Percentiles rank a stretch among this genome's conserved stretches.
Conservation (phyloP, 768 basidiomycete species). For the Suillus ampliporus region DNA sequence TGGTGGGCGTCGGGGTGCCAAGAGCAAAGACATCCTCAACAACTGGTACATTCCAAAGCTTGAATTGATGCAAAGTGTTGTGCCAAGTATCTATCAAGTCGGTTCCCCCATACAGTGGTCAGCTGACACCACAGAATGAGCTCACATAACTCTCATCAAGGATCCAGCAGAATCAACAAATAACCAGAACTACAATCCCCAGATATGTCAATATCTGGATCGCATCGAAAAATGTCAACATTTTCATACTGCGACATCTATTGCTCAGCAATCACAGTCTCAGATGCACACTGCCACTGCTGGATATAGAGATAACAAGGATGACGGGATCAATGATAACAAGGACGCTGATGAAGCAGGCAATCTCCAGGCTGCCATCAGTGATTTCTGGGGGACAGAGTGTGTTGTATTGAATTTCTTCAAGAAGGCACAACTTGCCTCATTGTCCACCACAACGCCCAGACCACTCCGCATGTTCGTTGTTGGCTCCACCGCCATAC, state of each 20-base stretch:
- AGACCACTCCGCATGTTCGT: conserved; percentile 22
- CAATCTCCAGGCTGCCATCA: neutral
- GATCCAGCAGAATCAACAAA: conserved; percentile 29
- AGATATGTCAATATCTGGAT: conserved; percentile 42
- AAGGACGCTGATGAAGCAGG: neutral
- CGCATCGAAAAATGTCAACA: conserved; percentile 31
- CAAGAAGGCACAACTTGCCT: neutral
- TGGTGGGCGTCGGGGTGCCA: conserved; percentile 33
- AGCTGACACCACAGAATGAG: conserved; percentile 41
- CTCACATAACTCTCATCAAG: conserved; percentile 42
- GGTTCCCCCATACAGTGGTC: conserved; percentile 42
- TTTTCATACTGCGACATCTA: conserved; percentile 25
- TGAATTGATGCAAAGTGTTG: conserved; percentile 42
- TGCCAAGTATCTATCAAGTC: conserved; percentile 31
- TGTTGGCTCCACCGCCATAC: conserved; percentile 24
- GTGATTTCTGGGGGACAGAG: neutral
- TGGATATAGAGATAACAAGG: neutral
- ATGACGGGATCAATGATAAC: neutral
- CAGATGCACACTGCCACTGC: neutral
- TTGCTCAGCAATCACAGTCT: neutral
- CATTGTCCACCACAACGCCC: neutral
- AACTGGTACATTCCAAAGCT: conserved; percentile 51
- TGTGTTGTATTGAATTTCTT: neutral
- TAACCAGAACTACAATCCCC: conserved; percentile 40
- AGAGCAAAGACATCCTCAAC: conserved; percentile 27